Percentiles rank a stretch among this genome's conserved stretches.
These are phyloP conservation scores for Cercospora nicotianae DNA, from an alignment of 2,329 filamentous ascomycete species.

Conservation along the genomic window DNA sequence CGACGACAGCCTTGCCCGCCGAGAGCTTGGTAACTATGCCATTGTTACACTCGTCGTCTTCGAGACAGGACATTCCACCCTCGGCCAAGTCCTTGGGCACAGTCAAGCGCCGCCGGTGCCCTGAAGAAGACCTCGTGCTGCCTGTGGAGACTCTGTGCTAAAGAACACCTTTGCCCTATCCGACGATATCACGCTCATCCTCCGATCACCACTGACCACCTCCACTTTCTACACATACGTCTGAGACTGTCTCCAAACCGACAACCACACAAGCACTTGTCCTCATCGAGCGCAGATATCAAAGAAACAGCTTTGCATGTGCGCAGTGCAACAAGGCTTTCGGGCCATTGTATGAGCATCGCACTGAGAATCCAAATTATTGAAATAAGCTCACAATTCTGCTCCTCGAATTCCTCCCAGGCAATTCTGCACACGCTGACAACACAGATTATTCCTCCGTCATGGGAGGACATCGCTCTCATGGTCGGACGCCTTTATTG, in stretches of 20 bases:
- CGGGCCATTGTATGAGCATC: slow-evolving; percentile 20
- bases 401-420: slow-evolving; percentile 19
- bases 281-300: slow-evolving; percentile 24
- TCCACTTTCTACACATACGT: slow-evolving; percentile 26
- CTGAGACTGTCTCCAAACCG: slow-evolving; percentile 26
- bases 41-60: slow-evolving; percentile 35
- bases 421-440: slow-evolving; percentile 28
- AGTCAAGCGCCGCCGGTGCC: slow-evolving; percentile 27
- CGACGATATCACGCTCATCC: slow-evolving; percentile 23
- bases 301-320: slow-evolving; percentile 26
- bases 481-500: slow-evolving; percentile 8
- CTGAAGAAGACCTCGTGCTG: slow-evolving; percentile 15
- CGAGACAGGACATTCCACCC: slow-evolving; percentile 32
- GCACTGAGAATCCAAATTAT: slow-evolving; percentile 26
- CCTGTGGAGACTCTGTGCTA: slow-evolving; percentile 13
- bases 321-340: slow-evolving; percentile 25
- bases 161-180: slow-evolving; percentile 19
- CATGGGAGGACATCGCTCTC: slow-evolving; percentile 3
- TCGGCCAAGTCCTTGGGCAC: slow-evolving; percentile 18
- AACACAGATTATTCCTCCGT: slow-evolving; percentile 15
- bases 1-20: slow-evolving; percentile 12
- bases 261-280: slow-evolving; percentile 21
- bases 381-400: slow-evolving; percentile 28
- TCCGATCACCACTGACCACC: slow-evolving; percentile 23
- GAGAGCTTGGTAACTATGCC: slow-evolving; percentile 20